phyloP scores from a whole-genome alignment of 305 asterid species.

The Fraxinus latifolia region DNA sequence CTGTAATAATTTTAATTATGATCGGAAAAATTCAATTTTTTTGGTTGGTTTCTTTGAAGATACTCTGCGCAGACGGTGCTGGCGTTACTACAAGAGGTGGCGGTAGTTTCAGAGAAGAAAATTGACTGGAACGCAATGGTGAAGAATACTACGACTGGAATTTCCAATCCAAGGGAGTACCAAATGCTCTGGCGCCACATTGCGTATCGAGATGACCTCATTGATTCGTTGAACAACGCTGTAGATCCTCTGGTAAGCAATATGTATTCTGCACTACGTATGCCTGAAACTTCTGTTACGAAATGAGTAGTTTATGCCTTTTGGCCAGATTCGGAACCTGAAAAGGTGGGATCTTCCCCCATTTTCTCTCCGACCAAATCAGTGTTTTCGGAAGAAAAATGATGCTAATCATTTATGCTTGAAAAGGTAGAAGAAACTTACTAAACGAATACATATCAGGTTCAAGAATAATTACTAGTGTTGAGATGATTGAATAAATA shows the following conservation, averaged over 20 bases:
- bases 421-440: not conserved
- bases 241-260: constrained; percentile 49
- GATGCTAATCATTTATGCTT: not conserved
- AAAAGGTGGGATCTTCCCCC: not conserved
- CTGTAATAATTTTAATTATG: not conserved
- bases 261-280: not conserved
- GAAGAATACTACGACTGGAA: constrained; percentile 70
- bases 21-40: not conserved
- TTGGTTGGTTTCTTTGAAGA: constrained; percentile 29
- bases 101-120: constrained; percentile 46
- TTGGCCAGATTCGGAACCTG: not conserved
- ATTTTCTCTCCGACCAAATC: not conserved
- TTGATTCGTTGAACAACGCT: constrained; percentile 38
- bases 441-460: not conserved
- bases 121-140: constrained; percentile 70
- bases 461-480: not conserved
- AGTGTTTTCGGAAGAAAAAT: not conserved
- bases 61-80: constrained; percentile 58
- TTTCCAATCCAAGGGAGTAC: constrained; percentile 66
- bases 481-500: not conserved
- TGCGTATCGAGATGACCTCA: constrained; percentile 62
- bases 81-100: constrained; percentile 69
- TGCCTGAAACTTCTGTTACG: not conserved
- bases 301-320: not conserved
- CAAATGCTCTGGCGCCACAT: constrained; percentile 86